A percentile compares a stretch with the other conserved stretches of the same genome.
phyloP scores from a whole-genome alignment of 176 grass and related monocot species.

The Carex kokanica region DNA sequence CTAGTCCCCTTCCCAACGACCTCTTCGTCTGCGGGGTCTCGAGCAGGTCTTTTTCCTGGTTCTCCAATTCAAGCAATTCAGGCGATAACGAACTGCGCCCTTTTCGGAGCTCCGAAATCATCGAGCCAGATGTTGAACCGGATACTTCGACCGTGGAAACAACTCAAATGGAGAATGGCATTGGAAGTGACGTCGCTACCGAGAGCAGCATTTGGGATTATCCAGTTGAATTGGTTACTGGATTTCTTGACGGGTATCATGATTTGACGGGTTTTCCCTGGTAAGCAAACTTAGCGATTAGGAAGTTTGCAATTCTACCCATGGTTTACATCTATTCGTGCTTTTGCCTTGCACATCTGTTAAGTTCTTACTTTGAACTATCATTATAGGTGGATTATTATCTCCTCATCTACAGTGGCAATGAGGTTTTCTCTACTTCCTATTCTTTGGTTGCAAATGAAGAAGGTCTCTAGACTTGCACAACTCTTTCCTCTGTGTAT shows the following conservation, averaged over 20 bases:
- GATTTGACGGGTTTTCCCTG: slow-evolving; percentile 74
- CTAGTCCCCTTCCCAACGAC: background rate
- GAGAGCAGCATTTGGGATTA: slow-evolving; percentile 24
- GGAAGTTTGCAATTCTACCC: background rate
- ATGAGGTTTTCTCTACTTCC: slow-evolving; percentile 76
- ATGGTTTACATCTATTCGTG: slow-evolving; percentile 8
- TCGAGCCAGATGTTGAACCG: background rate
- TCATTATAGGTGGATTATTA: slow-evolving; percentile 74
- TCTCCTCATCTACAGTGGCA: slow-evolving; percentile 70
- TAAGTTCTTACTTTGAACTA: slow-evolving; percentile 10
- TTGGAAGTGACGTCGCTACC: background rate
- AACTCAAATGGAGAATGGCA: slow-evolving; percentile 9
- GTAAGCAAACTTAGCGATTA: slow-evolving; percentile 30
- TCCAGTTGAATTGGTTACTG: slow-evolving; percentile 21
- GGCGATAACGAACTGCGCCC: background rate
- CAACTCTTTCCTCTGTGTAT: slow-evolving; percentile 52
- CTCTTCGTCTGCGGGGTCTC: background rate
- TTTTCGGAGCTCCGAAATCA: background rate
- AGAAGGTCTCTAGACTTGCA: slow-evolving; percentile 58
- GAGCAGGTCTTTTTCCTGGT: slow-evolving; percentile 9
- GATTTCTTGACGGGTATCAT: slow-evolving; percentile 56
- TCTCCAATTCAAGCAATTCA: slow-evolving; percentile 5
- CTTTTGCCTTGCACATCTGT: background rate
- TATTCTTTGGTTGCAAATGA: slow-evolving; percentile 53
- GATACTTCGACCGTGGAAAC: slow-evolving; percentile 2